phyloP scores from a whole-genome alignment of 2,329 filamentous ascomycete genomes.

The Rutstroemia sydowiana region DNA sequence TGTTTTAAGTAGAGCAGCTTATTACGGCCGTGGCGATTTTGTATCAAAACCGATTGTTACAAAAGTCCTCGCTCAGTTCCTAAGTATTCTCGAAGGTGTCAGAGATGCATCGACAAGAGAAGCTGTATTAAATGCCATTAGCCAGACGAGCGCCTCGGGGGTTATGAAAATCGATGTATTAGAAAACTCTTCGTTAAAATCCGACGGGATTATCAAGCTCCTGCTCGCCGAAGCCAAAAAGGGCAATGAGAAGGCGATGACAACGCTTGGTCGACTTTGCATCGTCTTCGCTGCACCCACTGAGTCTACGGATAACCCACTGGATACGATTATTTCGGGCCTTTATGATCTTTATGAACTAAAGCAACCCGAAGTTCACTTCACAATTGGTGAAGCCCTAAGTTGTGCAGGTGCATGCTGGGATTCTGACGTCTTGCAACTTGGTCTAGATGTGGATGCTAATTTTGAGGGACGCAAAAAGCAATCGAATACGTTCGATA shows the following conservation, averaged over 20 bases:
- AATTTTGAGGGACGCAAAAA: constrained; percentile 35
- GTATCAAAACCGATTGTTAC: constrained; percentile 33
- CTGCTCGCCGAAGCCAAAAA: constrained; percentile 65
- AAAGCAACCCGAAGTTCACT: constrained; percentile 80
- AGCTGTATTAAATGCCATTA: constrained; percentile 48
- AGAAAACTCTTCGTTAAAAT: constrained; percentile 17
- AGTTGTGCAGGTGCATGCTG: constrained; percentile 72
- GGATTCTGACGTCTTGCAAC: constrained; percentile 71
- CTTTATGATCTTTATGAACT: constrained; percentile 76
- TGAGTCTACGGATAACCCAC: constrained; percentile 30
- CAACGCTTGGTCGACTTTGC: constrained; percentile 70
- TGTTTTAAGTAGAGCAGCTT: constrained; percentile 48
- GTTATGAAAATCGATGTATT: constrained; percentile 34
- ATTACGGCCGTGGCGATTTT: constrained; percentile 35
- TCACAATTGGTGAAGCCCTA: constrained; percentile 83
- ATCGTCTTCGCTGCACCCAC: constrained; percentile 47
- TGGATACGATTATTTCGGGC: constrained; percentile 54
- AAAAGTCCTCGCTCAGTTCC: constrained; percentile 36
- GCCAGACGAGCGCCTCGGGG: constrained; percentile 53
- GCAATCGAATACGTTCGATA: constrained; percentile 32
- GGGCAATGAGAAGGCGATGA: constrained; percentile 74
- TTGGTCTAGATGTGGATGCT: constrained; percentile 68
- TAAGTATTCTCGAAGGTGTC: constrained; percentile 45
- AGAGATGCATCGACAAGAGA: constrained; percentile 50
- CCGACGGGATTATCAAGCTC: constrained; percentile 44